Conservation (phyloP, 805 yeast genomes). For the Suhomyces sp. region DNA sequence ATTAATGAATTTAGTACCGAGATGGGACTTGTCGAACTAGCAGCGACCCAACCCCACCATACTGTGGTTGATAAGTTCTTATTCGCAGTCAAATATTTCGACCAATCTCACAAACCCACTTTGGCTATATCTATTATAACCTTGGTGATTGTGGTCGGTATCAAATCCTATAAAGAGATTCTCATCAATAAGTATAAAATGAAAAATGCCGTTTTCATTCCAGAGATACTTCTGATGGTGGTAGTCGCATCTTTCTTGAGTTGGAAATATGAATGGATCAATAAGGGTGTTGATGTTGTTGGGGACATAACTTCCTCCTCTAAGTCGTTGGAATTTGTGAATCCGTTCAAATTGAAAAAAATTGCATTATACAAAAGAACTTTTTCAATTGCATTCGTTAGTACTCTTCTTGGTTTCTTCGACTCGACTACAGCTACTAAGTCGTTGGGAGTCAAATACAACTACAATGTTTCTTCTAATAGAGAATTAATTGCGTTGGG, state of each 20-base stretch:
- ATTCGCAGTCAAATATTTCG: constrained; percentile 12
- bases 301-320: constrained; percentile 21
- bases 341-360: constrained; percentile 23
- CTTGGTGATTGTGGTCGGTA: constrained; percentile 19
- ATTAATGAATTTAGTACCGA: constrained; percentile 53
- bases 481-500: constrained; percentile 37
- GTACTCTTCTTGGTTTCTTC: constrained; percentile 34
- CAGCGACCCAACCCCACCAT: constrained; percentile 19
- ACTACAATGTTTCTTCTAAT: constrained; percentile 32
- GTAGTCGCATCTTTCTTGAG: constrained; percentile 28
- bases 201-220: constrained; percentile 25
- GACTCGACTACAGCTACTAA: constrained; percentile 38
- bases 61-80: constrained; percentile 22
- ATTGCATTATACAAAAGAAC: constrained; percentile 22
- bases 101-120: constrained; percentile 16
- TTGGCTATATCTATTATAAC: constrained; percentile 20
- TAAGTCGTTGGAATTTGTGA: constrained; percentile 11
- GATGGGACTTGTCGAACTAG: constrained; percentile 28
- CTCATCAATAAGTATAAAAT: constrained; percentile 16
- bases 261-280: constrained; percentile 23
- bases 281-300: constrained; percentile 28
- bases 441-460: constrained; percentile 30
- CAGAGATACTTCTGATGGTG: constrained; percentile 35
- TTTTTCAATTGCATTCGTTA: constrained; percentile 30
- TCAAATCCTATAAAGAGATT: constrained; percentile 19